These are phyloP conservation scores for Volutella citrinella DNA, from an alignment of 2,329 filamentous ascomycete species.

Conservation along the genomic window DNA sequence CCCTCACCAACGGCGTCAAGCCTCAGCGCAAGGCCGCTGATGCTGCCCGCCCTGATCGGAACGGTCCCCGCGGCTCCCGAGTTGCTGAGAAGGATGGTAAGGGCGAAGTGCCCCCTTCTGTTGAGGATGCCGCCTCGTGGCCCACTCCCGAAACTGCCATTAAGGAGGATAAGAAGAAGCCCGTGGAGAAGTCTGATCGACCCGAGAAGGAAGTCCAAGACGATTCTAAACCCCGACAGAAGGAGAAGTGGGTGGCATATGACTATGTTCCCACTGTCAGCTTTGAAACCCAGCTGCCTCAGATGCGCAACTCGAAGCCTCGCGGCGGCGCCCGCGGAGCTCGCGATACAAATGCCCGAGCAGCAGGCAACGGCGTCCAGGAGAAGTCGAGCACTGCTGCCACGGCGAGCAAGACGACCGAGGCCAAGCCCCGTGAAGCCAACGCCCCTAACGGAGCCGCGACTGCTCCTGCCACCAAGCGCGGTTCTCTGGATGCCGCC, in stretches of 20 bases:
- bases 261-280: slow-evolving; percentile 80
- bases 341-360: slow-evolving; percentile 33
- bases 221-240: slow-evolving; percentile 54
- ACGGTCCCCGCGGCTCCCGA: slow-evolving; percentile 47
- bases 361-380: slow-evolving; percentile 29
- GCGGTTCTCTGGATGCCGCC: slow-evolving; percentile 40
- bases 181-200: slow-evolving; percentile 53
- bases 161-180: slow-evolving; percentile 66
- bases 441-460: slow-evolving; percentile 33
- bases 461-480: slow-evolving; percentile 41
- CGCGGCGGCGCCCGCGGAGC: slow-evolving; percentile 47
- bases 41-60: slow-evolving; percentile 35
- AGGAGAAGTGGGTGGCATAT: slow-evolving; percentile 83
- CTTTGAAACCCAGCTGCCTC: slow-evolving; percentile 78
- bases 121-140: slow-evolving; percentile 78
- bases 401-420: slow-evolving; percentile 29
- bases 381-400: slow-evolving; percentile 37
- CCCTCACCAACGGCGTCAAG: slow-evolving; percentile 37
- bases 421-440: slow-evolving; percentile 35
- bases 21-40: slow-evolving; percentile 43
- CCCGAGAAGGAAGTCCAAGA: slow-evolving; percentile 65
- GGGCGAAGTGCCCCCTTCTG: slow-evolving; percentile 53
- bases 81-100: slow-evolving; percentile 40
- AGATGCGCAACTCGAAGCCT: slow-evolving; percentile 46
- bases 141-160: slow-evolving; percentile 79